phyloP scores from a whole-genome alignment of 768 basidiomycete species.

The Termitomyces sp. region DNA sequence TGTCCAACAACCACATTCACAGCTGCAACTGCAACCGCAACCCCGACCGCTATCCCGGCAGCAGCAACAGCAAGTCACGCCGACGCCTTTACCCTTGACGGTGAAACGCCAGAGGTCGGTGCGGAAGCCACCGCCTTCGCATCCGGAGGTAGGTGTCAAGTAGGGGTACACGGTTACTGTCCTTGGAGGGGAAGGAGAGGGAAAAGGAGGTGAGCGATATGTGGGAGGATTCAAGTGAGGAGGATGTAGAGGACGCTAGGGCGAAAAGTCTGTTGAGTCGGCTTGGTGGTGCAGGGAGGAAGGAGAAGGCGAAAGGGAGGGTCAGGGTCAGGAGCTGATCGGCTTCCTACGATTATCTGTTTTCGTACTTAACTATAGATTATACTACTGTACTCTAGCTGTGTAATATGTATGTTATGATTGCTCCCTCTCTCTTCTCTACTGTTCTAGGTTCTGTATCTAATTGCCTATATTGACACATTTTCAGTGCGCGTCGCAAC shows the following conservation, averaged over 20 bases:
- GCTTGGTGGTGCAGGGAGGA: background rate
- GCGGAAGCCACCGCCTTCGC: no score
- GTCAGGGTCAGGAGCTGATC: background rate
- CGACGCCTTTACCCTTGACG: no score
- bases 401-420: background rate
- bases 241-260: slow-evolving; percentile 61
- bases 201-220: slow-evolving; percentile 28
- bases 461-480: background rate
- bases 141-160: no score
- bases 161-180: no score
- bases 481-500: background rate
- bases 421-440: no score
- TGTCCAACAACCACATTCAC: no score
- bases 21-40: no score
- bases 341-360: no score
- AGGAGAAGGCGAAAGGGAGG: background rate
- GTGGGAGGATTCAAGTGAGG: slow-evolving; percentile 77
- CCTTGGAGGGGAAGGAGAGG: slow-evolving; percentile 9
- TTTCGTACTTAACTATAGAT: no score
- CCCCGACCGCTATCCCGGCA: no score
- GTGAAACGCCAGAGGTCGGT: no score
- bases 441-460: background rate
- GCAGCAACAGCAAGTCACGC: no score
- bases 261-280: slow-evolving; percentile 53
- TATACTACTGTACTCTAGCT: background rate